These are phyloP conservation scores for Kwoniella sp. DNA, from an alignment of 768 basidiomycete species.

Conservation along the genomic window DNA sequence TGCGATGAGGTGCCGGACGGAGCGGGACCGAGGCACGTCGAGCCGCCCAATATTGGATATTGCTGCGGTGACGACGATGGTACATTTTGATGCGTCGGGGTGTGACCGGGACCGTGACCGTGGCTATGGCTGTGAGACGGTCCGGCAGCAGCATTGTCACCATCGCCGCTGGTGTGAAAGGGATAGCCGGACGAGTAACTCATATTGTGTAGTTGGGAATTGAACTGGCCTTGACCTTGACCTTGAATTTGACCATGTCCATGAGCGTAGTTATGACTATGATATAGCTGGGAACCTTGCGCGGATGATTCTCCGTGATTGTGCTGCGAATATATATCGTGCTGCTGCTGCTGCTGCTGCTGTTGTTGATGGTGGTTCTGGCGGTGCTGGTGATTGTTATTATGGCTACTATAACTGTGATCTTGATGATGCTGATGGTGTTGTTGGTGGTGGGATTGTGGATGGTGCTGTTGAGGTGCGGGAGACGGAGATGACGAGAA, in stretches of 20 bases:
- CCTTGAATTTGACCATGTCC: too few relatives aligned
- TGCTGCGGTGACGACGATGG: neutral
- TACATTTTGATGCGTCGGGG: constrained; percentile 8
- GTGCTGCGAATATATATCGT: constrained; percentile 1
- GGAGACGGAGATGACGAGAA: neutral
- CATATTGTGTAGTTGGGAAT: neutral
- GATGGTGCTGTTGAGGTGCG: neutral
- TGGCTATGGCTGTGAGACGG: neutral
- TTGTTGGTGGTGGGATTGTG: neutral
- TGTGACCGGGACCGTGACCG: too few relatives aligned
- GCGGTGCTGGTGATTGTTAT: neutral
- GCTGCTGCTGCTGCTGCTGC: neutral
- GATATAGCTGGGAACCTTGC: neutral
- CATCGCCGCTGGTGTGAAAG: neutral
- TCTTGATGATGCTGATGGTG: constrained; percentile 4
- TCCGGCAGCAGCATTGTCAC: neutral
- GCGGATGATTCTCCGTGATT: neutral
- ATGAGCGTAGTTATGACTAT: neutral
- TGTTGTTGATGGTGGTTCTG: neutral
- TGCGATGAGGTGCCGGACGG: neutral
- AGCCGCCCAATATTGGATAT: neutral
- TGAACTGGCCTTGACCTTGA: too few relatives aligned
- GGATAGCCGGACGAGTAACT: neutral
- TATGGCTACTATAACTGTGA: neutral
- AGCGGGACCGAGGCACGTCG: neutral